These are phyloP conservation scores for Lomentospora prolificans DNA, from an alignment of 2,329 filamentous ascomycete genomes.

Conservation along the genomic window DNA sequence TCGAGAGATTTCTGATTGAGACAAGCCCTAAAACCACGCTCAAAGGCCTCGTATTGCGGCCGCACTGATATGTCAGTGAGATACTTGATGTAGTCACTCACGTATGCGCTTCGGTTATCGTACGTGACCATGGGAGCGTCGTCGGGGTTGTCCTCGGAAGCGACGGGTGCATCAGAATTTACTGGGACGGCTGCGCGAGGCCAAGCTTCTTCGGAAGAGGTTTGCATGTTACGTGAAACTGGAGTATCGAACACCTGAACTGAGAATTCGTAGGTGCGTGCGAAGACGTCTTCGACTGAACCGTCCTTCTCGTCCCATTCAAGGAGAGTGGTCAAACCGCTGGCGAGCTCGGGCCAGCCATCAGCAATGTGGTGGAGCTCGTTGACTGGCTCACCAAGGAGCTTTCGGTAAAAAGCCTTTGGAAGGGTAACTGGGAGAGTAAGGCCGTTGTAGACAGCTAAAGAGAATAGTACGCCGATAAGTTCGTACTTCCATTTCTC, in stretches of 20 bases:
- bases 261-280: constrained; percentile 80
- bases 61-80: constrained; percentile 68
- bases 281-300: constrained; percentile 70
- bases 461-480: constrained; percentile 73
- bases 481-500: constrained; percentile 86
- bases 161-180: constrained; percentile 23
- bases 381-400: constrained; percentile 60
- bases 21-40: constrained; percentile 68
- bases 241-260: constrained; percentile 47
- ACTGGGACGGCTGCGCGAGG: constrained; percentile 27
- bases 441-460: constrained; percentile 88
- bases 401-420: constrained; percentile 68
- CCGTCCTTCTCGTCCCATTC: constrained; percentile 69
- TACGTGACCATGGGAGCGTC: constrained; percentile 70
- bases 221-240: constrained; percentile 46
- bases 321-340: constrained; percentile 61
- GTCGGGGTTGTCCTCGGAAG: constrained; percentile 26
- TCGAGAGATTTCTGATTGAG: constrained; percentile 60
- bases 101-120: constrained; percentile 66
- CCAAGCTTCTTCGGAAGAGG: constrained; percentile 30
- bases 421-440: constrained; percentile 88
- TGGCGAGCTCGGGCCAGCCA: constrained; percentile 76
- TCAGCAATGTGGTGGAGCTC: constrained; percentile 70
- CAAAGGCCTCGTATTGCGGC: constrained; percentile 72
- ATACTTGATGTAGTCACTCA: constrained; percentile 77